Base-by-base conservation (phyloP, 1,139 yeast genomes). In the Suhomyces atakaporum region DNA sequence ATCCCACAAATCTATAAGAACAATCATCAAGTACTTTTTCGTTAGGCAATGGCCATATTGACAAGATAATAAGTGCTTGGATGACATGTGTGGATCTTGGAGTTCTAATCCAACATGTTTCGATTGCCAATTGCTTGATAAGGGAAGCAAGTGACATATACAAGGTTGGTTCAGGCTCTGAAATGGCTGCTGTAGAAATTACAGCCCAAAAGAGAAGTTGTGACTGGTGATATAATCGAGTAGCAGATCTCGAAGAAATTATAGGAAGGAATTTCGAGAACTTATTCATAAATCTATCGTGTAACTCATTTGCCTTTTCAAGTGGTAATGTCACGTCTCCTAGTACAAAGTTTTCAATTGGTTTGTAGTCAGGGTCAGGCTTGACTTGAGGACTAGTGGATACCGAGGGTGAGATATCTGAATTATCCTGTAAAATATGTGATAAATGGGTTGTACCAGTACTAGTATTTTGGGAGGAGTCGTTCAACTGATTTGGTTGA, bases 51-150 rank as follows among this genome's bases (percentile, higher is more conserved):
- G 97, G 97, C 97, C 97, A 90, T 22, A 81, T 79, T 13, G 94
- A 81, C 26, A 90, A 69, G 25, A 90, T 83, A 19, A 89, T 65
- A 29, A 90, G 66, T 0, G 96, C 95, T 56, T 90, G 97, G 8
- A 90, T 88, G 23, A 89, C 90, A 56, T 89, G 96, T 0, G 97
- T 87, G 4, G 96, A 86, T 53, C 97, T 71, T 3, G 97, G 96
- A 0, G 97, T 89, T 43, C 90, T 71, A 36, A 88, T 81, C 95
- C 96, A 88, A 60, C 96, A 88, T 0, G 95, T 87, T 54, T 87
- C 95, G 42, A 88, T 87, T 0, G 96, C 96, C 46, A 89, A 66
- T 55, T 87, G 95, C 54, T 87, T 87, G 49, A 90, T 86, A 27
- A 87, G 67, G 1, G 87, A 77, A 11, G 95, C 83, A 33, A 89